A percentile compares a stretch with the other conserved stretches of the same genome.
Evolutionary conservation across 768 basidiomycete genomes (phyloP).

Genomic region (Tylopilus plumbeoviolaceoides): DNA sequence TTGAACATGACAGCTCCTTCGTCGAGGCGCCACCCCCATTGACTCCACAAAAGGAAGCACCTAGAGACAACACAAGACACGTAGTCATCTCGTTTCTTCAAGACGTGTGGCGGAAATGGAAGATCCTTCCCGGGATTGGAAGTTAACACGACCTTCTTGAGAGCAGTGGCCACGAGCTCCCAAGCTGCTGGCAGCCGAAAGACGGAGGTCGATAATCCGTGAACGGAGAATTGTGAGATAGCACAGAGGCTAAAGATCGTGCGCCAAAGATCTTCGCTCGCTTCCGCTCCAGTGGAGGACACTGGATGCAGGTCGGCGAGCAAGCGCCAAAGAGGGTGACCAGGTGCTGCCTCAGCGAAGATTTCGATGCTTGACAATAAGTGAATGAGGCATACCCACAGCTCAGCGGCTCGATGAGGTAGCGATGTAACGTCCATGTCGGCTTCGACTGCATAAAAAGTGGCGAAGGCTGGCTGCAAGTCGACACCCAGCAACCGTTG

Average conservation of each 20-base stretch:
- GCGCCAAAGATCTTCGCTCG: slow-evolving; percentile 71
- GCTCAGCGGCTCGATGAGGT: slow-evolving; percentile 47
- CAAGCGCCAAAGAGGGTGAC: slow-evolving; percentile 45
- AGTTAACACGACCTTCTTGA: slow-evolving; percentile 57
- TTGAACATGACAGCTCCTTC: slow-evolving; percentile 56
- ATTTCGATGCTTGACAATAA: slow-evolving; percentile 34
- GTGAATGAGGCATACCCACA: slow-evolving; percentile 75
- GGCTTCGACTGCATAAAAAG: slow-evolving; percentile 17
- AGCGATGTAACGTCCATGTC: slow-evolving; percentile 34
- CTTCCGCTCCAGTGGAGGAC: slow-evolving; percentile 34
- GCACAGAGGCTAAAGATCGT: slow-evolving; percentile 65
- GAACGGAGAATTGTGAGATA: slow-evolving; percentile 72
- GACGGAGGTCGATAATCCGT: slow-evolving; percentile 41
- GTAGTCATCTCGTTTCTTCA: slow-evolving; percentile 65
- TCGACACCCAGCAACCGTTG: slow-evolving; percentile 51
- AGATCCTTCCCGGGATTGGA: slow-evolving; percentile 43
- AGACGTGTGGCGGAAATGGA: slow-evolving; percentile 30
- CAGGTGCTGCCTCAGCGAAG: slow-evolving; percentile 14
- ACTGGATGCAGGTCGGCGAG: slow-evolving; percentile 35
- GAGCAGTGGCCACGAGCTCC: slow-evolving; percentile 55
- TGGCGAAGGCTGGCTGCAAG: slow-evolving; percentile 32
- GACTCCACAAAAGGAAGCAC: slow-evolving; percentile 65
- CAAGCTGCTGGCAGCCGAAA: slow-evolving; percentile 55
- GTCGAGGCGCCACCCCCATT: slow-evolving; percentile 75
- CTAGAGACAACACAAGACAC: slow-evolving; percentile 64